Evolutionary conservation across 2,329 filamentous ascomycete species (phyloP), one percentile per base, ranked within the genome.

Genomic region (Fusarium sp.): DNA sequence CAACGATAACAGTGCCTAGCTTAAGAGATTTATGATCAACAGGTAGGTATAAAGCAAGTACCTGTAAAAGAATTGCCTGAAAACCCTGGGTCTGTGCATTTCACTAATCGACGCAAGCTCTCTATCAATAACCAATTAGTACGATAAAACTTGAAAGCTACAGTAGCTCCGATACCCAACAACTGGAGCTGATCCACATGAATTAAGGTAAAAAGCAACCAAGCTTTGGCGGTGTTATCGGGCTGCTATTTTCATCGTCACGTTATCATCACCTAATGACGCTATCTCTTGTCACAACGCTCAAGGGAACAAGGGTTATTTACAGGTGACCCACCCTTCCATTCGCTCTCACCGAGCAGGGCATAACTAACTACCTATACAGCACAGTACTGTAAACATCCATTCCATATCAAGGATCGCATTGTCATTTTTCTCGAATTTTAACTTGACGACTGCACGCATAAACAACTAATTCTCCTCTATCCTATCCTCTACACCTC

Each of bases 241-340:
- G 44, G 37, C 51, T 56, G 49, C 26, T 38, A 45, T 57, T 59
- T 51, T 42, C 40, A 55, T 33, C 46, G 63, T 70, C 63, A 70
- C 67, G 67, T 70, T 64, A 68, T 54, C 59, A 49, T 42, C 38
- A 26, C 52, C 42, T 34, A 57, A 68, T 70, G 67, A 70, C 67
- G 67, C 67, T 70, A 70, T 69, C 55, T 70, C 51, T 42, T 31
- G 36, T 59, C 65, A 56, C 42, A 56, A 41, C 18, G 46, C 40
- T 26, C 23, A 12, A 50, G 31, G 46, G 45, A 28, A 33, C 38
- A 34, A 57, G 51, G 50, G 46, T 41, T 52, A 49, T 55, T 62
- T 59, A 55, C 58, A 70, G 66, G 57, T 30, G 67, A 67, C 67
- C 67, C 66, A 70, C 67, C 42, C 67, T 51, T 51, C 34, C 9